phyloP scores from a whole-genome alignment of 2,329 filamentous ascomycete species.

The Xylariaceae sp. region DNA sequence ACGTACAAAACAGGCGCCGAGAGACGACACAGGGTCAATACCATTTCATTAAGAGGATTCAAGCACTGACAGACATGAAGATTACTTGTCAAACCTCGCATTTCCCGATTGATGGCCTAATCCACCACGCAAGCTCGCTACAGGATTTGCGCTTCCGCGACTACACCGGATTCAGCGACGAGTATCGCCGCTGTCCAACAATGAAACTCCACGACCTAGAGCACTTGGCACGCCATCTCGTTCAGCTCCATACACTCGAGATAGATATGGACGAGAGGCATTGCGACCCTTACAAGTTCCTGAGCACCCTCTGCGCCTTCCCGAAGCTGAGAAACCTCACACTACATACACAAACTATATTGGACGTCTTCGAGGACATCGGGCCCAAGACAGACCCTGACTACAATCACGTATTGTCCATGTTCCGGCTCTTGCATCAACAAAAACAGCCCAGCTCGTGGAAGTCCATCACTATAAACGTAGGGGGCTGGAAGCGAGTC shows the following conservation, averaged over 20 bases:
- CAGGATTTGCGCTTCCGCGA: constrained; percentile 40
- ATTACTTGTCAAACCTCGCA: constrained; percentile 39
- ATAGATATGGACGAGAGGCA: constrained; percentile 43
- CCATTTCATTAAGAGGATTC: constrained; percentile 36
- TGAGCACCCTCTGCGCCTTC: constrained; percentile 38
- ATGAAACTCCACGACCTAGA: constrained; percentile 33
- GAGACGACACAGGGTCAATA: constrained; percentile 40
- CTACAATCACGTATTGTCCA: constrained; percentile 33
- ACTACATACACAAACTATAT: constrained; percentile 43
- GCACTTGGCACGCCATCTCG: constrained; percentile 31
- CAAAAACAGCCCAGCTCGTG: constrained; percentile 31
- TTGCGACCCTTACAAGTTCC: constrained; percentile 35
- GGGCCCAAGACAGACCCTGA: constrained; percentile 34
- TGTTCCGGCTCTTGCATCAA: constrained; percentile 32
- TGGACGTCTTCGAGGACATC: constrained; percentile 26
- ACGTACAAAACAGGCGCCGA: constrained; percentile 33
- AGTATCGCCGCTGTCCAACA: constrained; percentile 40
- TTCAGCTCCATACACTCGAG: constrained; percentile 38
- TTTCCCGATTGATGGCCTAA: constrained; percentile 39
- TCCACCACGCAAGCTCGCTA: constrained; percentile 36
- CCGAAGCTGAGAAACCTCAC: constrained; percentile 37
- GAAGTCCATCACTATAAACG: constrained; percentile 42
- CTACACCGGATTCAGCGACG: constrained; percentile 42
- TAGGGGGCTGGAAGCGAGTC: constrained; percentile 44
- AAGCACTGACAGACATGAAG: constrained; percentile 34